Evolutionary conservation across 176 grass and related monocot genomes (phyloP).

Genomic region (Saccharum officinarum): DNA sequence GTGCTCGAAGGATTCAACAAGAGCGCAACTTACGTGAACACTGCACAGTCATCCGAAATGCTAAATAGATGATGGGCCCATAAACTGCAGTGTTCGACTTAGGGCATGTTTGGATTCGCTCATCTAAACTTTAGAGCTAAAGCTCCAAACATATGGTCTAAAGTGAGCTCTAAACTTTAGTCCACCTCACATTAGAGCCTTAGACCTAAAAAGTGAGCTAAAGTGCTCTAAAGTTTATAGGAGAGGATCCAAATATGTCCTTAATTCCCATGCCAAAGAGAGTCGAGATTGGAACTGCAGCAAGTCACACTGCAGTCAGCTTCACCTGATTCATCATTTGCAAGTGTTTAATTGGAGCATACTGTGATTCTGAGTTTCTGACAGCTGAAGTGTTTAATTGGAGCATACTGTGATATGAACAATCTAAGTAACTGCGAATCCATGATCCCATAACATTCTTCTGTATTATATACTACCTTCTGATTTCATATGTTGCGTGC

Average conservation of each 20-base stretch:
- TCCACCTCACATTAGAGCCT: no score
- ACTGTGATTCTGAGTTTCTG: no score
- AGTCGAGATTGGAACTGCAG: not conserved
- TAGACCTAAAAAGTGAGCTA: no score
- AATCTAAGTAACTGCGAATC: not conserved
- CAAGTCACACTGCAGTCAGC: not conserved
- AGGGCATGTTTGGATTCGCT: no score
- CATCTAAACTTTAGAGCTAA: no score
- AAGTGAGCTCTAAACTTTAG: no score
- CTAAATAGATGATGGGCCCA: slow-evolving; percentile 53
- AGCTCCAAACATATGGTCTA: no score
- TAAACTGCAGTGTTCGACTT: not conserved
- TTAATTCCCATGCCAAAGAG: not conserved
- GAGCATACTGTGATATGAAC: slow-evolving; percentile 14
- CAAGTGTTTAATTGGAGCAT: no score
- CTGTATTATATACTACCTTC: not conserved
- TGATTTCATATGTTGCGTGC: no score
- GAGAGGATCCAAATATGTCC: no score
- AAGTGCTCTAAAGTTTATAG: no score
- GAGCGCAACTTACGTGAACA: slow-evolving; percentile 79
- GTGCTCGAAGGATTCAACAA: slow-evolving; percentile 79
- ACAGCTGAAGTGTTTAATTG: not conserved
- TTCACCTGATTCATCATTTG: not conserved
- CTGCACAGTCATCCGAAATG: slow-evolving; percentile 53
- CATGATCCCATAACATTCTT: not conserved